Evolutionary conservation across 2,329 filamentous ascomycete genomes (phyloP), one percentile per base, ranked within the genome.

Genomic region (Blumeria hordei): DNA sequence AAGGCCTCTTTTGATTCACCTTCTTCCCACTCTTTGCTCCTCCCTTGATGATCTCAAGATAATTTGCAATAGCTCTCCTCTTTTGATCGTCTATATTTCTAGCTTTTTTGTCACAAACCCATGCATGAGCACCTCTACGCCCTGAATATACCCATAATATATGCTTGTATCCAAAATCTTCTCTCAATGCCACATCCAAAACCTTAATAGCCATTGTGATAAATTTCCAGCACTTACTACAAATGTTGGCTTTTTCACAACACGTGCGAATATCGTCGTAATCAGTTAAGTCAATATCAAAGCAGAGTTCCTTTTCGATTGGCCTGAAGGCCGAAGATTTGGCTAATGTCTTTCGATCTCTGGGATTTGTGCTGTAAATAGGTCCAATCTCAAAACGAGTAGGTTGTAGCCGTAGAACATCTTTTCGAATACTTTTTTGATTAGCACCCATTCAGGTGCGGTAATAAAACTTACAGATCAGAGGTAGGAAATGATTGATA

Each of bases 131-230:
- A 71, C 92, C 92, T 75, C 92, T 80, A 68, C 92, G 83, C 61
- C 92, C 92, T 0, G 92, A 98, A 69, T 98, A 98, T 6, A 98
- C 88, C 92, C 92, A 98, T 68, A 98, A 75, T 64, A 98, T 90
- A 68, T 98, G 90, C 65, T 85, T 81, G 69, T 95, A 98, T 49
- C 88, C 92, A 70, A 98, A 95, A 68, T 98, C 92, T 18, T 96
- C 87, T 54, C 88, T 76, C 61, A 98, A 69, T 0, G 88, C 88
- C 11, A 78, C 74, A 66, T 96, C 90, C 11, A 96, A 74, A 14
- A 95, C 87, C 66, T 93, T 92, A 66, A 98, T 90, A 7, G 92
- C 85, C 88, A 98, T 96, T 28, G 86, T 94, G 62, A 94, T 93
- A 68, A 96, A 98, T 53, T 83, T 75, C 92, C 92, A 98, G 70